A percentile compares a stretch with the other conserved stretches of the same genome.
Evolutionary conservation across 768 basidiomycete genomes (phyloP).

Genomic region (Asterophora lycoperdoides): DNA sequence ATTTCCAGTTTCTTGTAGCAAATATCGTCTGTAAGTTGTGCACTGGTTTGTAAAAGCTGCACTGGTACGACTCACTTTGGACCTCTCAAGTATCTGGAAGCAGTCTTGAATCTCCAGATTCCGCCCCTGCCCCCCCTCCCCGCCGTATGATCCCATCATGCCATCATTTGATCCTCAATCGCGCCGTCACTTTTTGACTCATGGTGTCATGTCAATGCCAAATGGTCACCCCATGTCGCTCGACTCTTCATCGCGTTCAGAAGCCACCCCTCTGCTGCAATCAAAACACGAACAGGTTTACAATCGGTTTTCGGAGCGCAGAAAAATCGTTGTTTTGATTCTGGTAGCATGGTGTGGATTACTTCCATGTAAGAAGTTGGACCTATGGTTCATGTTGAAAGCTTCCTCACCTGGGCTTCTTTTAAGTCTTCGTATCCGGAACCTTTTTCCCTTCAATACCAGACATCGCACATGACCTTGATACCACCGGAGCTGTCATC

Average conservation of each 20-base stretch:
- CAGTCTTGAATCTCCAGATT: too few relatives aligned
- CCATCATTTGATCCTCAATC: too few relatives aligned
- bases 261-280: conserved; percentile 32
- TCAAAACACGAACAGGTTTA: conserved; percentile 40
- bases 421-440: conserved; percentile 62
- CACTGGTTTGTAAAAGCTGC: too few relatives aligned
- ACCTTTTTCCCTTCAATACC: conserved; percentile 75
- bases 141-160: too few relatives aligned
- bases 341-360: conserved; percentile 61
- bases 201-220: too few relatives aligned
- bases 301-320: conserved; percentile 47
- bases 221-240: too few relatives aligned
- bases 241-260: conserved; percentile 10
- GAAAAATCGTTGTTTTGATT: conserved; percentile 52
- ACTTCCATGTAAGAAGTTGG: conserved; percentile 47
- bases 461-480: conserved; percentile 61
- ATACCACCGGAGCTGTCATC: conserved; percentile 51
- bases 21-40: too few relatives aligned
- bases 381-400: neutral
- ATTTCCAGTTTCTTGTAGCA: too few relatives aligned
- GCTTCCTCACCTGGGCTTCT: neutral
- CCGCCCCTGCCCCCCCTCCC: too few relatives aligned
- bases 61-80: too few relatives aligned
- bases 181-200: too few relatives aligned
- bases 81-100: too few relatives aligned